Percentiles rank a stretch among this genome's conserved stretches.
phyloP scores from a whole-genome alignment of 2,329 filamentous ascomycete genomes.

The Colletotrichum sp. region DNA sequence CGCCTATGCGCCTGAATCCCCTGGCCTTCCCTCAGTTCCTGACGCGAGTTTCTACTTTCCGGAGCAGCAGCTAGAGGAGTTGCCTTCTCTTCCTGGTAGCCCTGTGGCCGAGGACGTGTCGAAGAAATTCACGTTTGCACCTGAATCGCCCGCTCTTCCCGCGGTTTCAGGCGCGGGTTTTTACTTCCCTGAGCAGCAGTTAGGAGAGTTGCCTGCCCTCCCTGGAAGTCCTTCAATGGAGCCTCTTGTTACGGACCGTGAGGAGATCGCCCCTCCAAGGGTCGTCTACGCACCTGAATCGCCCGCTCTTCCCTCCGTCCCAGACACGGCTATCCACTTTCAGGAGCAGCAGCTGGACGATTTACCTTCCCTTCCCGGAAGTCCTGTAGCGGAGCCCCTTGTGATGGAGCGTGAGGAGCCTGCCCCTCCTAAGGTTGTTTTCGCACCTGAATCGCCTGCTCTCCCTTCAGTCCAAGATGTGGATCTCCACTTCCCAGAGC shows the following conservation, averaged over 20 bases:
- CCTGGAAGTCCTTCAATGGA: constrained; percentile 11
- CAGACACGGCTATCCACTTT: background rate
- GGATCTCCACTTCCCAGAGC: background rate
- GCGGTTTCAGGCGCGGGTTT: background rate
- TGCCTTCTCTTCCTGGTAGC: constrained; percentile 18
- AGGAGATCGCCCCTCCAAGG: background rate
- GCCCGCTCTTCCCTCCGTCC: background rate
- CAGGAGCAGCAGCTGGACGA: background rate
- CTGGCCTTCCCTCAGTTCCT: background rate
- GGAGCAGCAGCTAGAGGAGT: background rate
- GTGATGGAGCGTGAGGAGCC: background rate
- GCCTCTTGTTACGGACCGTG: background rate
- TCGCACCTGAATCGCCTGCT: background rate
- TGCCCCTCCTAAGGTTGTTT: background rate
- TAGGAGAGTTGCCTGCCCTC: constrained; percentile 17
- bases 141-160: background rate
- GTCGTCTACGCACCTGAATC: background rate
- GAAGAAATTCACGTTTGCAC: background rate
- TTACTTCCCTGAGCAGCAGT: background rate
- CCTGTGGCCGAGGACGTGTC: background rate
- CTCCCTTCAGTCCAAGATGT: background rate
- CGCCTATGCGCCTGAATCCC: background rate
- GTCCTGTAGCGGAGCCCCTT: background rate
- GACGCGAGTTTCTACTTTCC: background rate
- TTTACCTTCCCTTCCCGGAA: constrained; percentile 1